Base-by-base conservation (phyloP, 257 asterid species). In the Gentiana macrophylla region DNA sequence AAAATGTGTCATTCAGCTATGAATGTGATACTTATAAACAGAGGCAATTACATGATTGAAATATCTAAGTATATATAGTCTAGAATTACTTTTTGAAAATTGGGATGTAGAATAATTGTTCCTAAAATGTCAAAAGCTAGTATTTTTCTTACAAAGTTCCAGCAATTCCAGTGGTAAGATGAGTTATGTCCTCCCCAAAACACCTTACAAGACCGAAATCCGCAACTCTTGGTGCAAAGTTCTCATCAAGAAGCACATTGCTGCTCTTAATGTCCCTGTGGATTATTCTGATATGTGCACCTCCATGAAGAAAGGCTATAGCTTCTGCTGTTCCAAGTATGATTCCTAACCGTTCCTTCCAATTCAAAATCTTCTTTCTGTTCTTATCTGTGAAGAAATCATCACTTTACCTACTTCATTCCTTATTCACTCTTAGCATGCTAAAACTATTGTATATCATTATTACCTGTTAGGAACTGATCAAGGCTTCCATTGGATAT, bases 111-210 rank as follows among this genome's bases (percentile, higher is more conserved):
- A 24, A 24, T 24, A 24, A 24, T 24, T 24, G 24, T 24, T 24
- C 24, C 24, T 24, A 24, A 24, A 24, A 24, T 24, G 24, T 24
- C 24, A 37, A 8, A 36, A 6, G 1, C 10, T 0, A 37, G 1
- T n/a, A 52, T 12, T 12, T 56, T 12, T 5, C 98, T 80, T 74
- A 87, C 96, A 87, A 67, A 74, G 98, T 91, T 63, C 96, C 96
- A 2, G 96, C 98, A 50, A 87, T 83, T 65, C 96, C 96, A 0
- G 96, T 87, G 78, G 94, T 84, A 41, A 84, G 92, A 80, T 91
- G 98, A 49, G 81, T 74, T 63, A 85, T 77, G 68, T 87, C 98
- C 11, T 83, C 74, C 32, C 86, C 94, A 61, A 87, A 82, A 59
- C 69, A 65, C 41, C 98, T 68, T 50, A 95, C 96, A 46, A 91